Base-by-base conservation (phyloP, 306 rosid species). In the Lathyrus sativus region DNA sequence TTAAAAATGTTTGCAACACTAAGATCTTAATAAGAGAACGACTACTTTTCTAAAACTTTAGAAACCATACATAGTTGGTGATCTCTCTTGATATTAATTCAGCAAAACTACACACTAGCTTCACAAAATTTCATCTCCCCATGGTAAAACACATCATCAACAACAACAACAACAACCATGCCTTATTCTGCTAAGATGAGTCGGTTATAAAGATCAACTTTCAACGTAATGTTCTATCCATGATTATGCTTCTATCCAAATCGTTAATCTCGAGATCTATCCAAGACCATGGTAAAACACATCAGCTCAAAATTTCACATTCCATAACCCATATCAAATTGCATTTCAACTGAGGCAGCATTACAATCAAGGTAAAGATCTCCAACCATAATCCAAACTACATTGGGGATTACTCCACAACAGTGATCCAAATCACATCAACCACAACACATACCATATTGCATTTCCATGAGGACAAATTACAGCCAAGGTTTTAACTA, bases 261-360 rank as follows among this genome's bases (percentile, higher is more conserved):
- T 26, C 4, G 29, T 26, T 26, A 26, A 2, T 26, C 29, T 26
- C 26, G 3, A 2, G 26, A 2, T 24, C 26, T 24, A 24, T 24
- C 26, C 26, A 24, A 2, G 26, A 24, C 14, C 6, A 43, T 15
- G 6, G 6, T n/a, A 14, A 15, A 67, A 17, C 44, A 26, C 45
- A 28, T 64, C 7, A 17, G 31, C 62, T 12, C 14, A 58, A 63
- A 37, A 13, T 4, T 42, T 11, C 18, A 67, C 61, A 24, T 29
- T 61, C 68, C 67, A 45, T 35, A 44, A 43, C 62, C 37, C 62
- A 39, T 35, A 35, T 26, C 42, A 79, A 62, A 71, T 31, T 43
- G 67, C 48, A 59, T 12, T 53, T 54, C 38, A 65, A 28, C 18
- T 53, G 43, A 51, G 13, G 42, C 42, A 60, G 53, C 55, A 14